Evolutionary conservation across 306 rosid species (phyloP).

Genomic region (Spatholobus suberectus): DNA sequence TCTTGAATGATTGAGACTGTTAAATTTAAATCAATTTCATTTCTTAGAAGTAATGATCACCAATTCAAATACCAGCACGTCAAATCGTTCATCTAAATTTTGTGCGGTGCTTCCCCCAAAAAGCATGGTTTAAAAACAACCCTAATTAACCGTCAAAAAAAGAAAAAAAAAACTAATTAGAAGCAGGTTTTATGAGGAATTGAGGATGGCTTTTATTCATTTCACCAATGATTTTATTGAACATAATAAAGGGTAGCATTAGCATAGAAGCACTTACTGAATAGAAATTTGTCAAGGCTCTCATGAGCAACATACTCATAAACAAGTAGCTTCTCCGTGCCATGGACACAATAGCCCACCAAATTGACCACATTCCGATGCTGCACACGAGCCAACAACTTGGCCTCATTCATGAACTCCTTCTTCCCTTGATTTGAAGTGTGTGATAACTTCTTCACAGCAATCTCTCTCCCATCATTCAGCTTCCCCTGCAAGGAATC

Average conservation of each 20-base stretch:
- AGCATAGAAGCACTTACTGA: constrained; percentile 68
- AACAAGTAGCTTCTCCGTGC: constrained; percentile 82
- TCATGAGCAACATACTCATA: constrained; percentile 85
- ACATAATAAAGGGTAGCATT: neutral
- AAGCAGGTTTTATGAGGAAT: neutral
- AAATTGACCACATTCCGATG: constrained; percentile 91
- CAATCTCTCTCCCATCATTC: constrained; percentile 87
- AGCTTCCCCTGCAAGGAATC: constrained; percentile 66
- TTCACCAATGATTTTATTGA: constrained; percentile 5
- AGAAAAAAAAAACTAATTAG: no score
- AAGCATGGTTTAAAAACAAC: neutral
- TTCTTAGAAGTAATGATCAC: neutral
- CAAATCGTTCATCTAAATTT: neutral
- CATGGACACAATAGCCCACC: constrained; percentile 86
- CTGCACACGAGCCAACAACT: constrained; percentile 90
- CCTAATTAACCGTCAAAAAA: no score
- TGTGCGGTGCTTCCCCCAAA: no score
- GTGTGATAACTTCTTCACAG: constrained; percentile 84
- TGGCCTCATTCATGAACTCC: constrained; percentile 91
- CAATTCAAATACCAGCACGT: neutral
- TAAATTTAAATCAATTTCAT: neutral
- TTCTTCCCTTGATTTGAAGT: constrained; percentile 85
- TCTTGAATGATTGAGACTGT: neutral
- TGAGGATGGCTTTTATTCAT: neutral
- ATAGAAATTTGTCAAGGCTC: constrained; percentile 92